Base-by-base conservation (phyloP, 805 yeast species). In the Saccharomycopsis microspora region DNA sequence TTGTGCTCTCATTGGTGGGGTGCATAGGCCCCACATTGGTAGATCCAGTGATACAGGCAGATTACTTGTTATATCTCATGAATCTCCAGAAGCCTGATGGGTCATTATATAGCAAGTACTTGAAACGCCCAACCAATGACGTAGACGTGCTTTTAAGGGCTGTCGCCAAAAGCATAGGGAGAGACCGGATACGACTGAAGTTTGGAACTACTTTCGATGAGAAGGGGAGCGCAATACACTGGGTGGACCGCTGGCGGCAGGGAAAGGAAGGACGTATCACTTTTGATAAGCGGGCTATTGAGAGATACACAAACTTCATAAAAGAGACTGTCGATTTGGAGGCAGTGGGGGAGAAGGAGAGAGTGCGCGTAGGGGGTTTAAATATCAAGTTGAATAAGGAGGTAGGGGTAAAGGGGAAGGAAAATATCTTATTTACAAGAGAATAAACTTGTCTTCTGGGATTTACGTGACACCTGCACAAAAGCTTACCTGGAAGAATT, bases 41-140 rank as follows among this genome's bases (percentile, higher is more conserved):
- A 10, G 97, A 89, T 59, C 95, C 95, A 0, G 78, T 83, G 3
- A 74, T 86, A 33, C 85, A 82, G 46, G 95, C 95, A 0, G 97
- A 90, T 60, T 90, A 83, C 60, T 64, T 90, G 35, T 67, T 90
- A 32, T 93, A 70, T 57, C 64, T 83, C 28, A 65, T 89, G 64
- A 90, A 93, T 58, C 60, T 80, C 11, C 82, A 76, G 52, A 76
- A 74, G 49, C 67, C 71, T 2, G 55, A 62, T 3, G 79, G 79
- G 3, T 31, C 40, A 32, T 33, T 55, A 5, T 62, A 64, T 50
- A 45, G 52, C 1, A 40, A 71, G 44, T 80, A 69, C 56, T 61
- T 76, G 54, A 55, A 65, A 6, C 64, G 67, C 33, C 95, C 95
- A 1, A 85, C 95, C 0, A 88, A 88, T 60, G 75, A 80, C 53